Conservation (phyloP, 805 yeast genomes). For the Saturnispora diversa region DNA sequence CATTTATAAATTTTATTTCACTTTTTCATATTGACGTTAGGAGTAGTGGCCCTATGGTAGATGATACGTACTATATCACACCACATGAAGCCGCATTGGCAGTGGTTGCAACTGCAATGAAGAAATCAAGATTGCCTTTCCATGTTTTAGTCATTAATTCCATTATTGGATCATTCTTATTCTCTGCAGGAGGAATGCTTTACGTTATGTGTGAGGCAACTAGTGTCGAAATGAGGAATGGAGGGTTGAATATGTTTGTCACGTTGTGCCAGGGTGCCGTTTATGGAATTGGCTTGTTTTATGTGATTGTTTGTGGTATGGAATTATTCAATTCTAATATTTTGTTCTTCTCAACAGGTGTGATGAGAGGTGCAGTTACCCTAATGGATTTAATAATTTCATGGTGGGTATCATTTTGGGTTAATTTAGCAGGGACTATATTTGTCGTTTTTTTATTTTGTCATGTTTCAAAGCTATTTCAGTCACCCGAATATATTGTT, state of each 20-base stretch:
- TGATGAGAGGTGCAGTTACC: conserved; percentile 62
- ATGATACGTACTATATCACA: conserved; percentile 52
- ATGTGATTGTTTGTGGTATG: conserved; percentile 66
- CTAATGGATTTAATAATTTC: conserved; percentile 53
- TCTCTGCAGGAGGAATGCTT: conserved; percentile 68
- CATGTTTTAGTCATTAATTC: conserved; percentile 58
- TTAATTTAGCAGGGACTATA: conserved; percentile 55
- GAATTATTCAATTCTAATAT: conserved; percentile 72
- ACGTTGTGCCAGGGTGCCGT: conserved; percentile 50
- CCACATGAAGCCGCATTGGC: conserved; percentile 81
- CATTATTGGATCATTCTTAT: conserved; percentile 60
- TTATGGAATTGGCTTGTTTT: conserved; percentile 67
- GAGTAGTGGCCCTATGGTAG: conserved; percentile 23
- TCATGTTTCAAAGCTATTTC: conserved; percentile 44
- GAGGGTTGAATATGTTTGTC: conserved; percentile 43
- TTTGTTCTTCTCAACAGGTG: conserved; percentile 60
- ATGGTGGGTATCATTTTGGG: conserved; percentile 60
- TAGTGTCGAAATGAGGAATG: conserved; percentile 34
- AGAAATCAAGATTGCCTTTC: conserved; percentile 59
- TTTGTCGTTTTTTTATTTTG: conserved; percentile 62
- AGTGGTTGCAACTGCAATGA: conserved; percentile 79
- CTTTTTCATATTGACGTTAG: neutral
- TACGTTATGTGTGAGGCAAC: conserved; percentile 48
- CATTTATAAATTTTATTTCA: neutral
- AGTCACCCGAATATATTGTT: conserved; percentile 32